Conservation (phyloP, 345 rosid genomes). For the Dovyalis caffra region DNA sequence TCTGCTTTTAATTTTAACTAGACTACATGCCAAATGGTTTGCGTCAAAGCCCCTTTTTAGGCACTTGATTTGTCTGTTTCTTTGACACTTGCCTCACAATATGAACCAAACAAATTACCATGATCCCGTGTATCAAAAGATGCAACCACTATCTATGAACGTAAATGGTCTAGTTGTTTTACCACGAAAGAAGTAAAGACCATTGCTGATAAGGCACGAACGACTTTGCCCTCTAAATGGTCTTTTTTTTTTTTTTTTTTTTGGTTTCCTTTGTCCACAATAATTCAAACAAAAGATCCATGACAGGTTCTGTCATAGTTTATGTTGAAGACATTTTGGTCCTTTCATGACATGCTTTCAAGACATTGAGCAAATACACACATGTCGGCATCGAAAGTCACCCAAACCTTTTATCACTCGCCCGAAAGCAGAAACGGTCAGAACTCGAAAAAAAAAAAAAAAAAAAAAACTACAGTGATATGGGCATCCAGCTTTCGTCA, state of each 20-base stretch:
- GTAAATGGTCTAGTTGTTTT: neutral
- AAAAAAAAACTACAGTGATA: too few species aligned
- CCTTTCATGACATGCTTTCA: neutral
- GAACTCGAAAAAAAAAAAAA: conserved; percentile 6
- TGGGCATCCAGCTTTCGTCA: too few species aligned
- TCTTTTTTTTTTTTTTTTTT: too few species aligned
- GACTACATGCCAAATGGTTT: too few species aligned
- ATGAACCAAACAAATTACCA: too few species aligned
- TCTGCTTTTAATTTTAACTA: too few species aligned
- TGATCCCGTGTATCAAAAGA: neutral
- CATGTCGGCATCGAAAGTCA: conserved; percentile 13
- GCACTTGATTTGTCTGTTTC: too few species aligned
- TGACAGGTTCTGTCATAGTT: neutral
- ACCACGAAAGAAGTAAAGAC: neutral
- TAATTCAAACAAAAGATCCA: neutral
- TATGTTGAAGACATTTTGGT: conserved; percentile 3
- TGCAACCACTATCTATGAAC: neutral
- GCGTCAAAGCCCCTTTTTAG: too few species aligned
- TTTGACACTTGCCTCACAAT: too few species aligned
- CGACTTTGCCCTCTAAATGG: neutral
- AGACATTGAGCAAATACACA: neutral
- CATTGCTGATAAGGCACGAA: neutral
- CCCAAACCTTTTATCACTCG: conserved; percentile 22
- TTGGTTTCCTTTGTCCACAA: neutral
- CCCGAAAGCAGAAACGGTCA: conserved; percentile 14